These are phyloP conservation scores for Verticillium isaacii DNA, from an alignment of 2,329 filamentous ascomycete genomes.

Conservation along the genomic window DNA sequence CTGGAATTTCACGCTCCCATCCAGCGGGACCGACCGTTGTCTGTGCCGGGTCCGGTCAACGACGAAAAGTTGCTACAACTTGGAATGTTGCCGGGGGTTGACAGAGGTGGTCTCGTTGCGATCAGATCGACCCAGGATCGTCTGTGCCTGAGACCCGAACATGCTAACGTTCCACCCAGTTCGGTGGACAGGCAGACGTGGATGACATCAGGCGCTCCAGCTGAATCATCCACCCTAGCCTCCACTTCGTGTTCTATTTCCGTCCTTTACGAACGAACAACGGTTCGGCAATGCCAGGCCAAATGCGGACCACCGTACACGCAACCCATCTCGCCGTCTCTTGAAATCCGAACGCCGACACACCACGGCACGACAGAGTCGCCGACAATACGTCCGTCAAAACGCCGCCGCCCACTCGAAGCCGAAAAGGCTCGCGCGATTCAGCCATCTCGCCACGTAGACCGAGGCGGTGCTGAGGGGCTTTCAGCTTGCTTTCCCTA, in stretches of 20 bases:
- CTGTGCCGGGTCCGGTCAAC: background rate
- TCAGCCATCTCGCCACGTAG: background rate
- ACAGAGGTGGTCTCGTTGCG: background rate
- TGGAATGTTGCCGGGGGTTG: background rate
- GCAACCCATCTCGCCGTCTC: background rate
- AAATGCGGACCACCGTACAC: background rate
- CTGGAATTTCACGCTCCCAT: too few species aligned
- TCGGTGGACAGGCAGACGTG: background rate
- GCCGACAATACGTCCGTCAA: background rate
- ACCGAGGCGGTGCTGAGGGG: background rate
- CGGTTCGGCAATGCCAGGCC: background rate
- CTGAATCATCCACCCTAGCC: background rate
- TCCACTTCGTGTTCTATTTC: background rate
- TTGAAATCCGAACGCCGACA: background rate
- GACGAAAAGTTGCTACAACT: background rate
- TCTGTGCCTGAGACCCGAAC: background rate
- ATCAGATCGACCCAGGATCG: background rate
- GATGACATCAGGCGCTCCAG: background rate
- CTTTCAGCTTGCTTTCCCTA: background rate
- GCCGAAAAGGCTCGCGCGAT: background rate
- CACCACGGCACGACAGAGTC: background rate
- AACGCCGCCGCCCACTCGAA: background rate
- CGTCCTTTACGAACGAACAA: background rate
- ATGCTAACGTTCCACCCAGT: background rate
- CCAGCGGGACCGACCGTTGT: background rate